These are phyloP conservation scores for Platanus orientalis DNA, from an alignment of 164 flowering plant genomes.

Conservation along the genomic window DNA sequence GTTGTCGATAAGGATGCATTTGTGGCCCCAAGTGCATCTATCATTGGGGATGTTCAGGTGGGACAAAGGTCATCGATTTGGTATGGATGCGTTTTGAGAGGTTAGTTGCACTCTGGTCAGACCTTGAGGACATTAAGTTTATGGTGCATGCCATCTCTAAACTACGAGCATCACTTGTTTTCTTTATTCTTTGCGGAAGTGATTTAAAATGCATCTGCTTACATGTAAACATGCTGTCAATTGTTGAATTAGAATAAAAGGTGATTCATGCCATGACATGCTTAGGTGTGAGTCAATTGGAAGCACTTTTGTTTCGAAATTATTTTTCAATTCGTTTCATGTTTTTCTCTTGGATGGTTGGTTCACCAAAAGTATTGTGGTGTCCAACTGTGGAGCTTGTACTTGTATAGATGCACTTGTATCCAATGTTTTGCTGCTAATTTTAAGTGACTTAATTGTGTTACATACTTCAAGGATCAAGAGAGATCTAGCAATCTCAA, in stretches of 20 bases:
- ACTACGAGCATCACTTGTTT: too few species aligned
- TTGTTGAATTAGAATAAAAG: too few species aligned
- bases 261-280: too few species aligned
- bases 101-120: conserved; percentile 31
- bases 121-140: too few species aligned
- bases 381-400: background rate
- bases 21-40: conserved; percentile 91
- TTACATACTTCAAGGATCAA: background rate
- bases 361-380: background rate
- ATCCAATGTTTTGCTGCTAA: background rate
- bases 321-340: background rate
- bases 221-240: too few species aligned
- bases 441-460: background rate
- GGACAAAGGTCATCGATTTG: conserved; percentile 82
- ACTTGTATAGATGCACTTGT: background rate
- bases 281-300: too few species aligned
- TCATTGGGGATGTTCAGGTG: conserved; percentile 81
- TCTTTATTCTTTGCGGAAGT: too few species aligned
- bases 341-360: background rate
- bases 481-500: background rate
- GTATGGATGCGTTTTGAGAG: conserved; percentile 96
- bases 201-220: too few species aligned
- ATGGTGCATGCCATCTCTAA: too few species aligned
- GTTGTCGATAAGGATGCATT: conserved; percentile 73
- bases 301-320: too few species aligned